A percentile compares a stretch with the other conserved stretches of the same genome.
Evolutionary conservation across 2,329 filamentous ascomycete genomes (phyloP).

Genomic region (Alternaria metachromatica): DNA sequence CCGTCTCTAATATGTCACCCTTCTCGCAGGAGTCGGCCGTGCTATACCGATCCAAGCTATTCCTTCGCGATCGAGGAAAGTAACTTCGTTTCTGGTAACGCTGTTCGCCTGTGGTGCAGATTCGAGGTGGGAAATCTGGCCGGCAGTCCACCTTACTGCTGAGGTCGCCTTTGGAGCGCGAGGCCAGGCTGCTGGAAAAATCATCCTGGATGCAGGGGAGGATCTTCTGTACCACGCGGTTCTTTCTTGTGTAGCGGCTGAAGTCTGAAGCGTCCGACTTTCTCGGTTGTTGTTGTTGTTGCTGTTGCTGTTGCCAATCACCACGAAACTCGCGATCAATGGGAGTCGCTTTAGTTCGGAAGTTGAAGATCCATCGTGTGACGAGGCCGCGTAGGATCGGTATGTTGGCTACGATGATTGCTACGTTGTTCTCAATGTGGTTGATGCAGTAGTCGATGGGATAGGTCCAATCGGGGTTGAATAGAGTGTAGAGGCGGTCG

Average conservation of each 20-base stretch:
- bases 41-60: constrained; percentile 40
- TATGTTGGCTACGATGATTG: constrained; percentile 51
- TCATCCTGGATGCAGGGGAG: constrained; percentile 46
- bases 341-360: constrained; percentile 42
- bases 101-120: constrained; percentile 30
- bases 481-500: constrained; percentile 47
- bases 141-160: constrained; percentile 18
- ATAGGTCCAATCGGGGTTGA: constrained; percentile 51
- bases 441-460: constrained; percentile 51
- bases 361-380: constrained; percentile 50
- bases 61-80: constrained; percentile 35
- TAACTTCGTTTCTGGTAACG: constrained; percentile 29
- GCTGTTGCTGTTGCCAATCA: constrained; percentile 25
- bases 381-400: constrained; percentile 51
- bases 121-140: constrained; percentile 27
- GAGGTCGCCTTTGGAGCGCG: constrained; percentile 20
- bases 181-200: constrained; percentile 44
- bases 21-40: constrained; percentile 40
- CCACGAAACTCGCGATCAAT: constrained; percentile 40
- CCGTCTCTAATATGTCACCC: constrained; percentile 41
- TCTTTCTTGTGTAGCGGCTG: constrained; percentile 27
- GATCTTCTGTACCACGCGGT: constrained; percentile 38
- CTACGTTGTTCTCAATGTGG: constrained; percentile 52
- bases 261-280: constrained; percentile 35
- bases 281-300: constrained; percentile 23